Base-by-base conservation (phyloP, 805 yeast species). In the Maudiozyma turicensis region DNA sequence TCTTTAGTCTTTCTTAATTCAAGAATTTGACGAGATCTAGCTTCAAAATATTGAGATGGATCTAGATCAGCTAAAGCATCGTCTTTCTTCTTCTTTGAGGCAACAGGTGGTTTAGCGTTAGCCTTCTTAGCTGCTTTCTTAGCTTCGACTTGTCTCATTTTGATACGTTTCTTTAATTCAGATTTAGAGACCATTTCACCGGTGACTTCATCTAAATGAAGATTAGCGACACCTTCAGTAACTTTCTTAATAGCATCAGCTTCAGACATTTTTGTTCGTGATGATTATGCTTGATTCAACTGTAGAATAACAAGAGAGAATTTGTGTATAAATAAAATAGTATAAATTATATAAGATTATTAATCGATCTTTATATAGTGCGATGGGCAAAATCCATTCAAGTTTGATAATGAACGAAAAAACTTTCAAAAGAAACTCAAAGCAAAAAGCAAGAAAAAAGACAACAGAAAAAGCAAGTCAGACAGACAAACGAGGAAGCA, bases 151-250 rank as follows among this genome's bases (percentile, higher is more conserved):
- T 82, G 85, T 70, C 98, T 83, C 57, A 75, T 76, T 78, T 93
- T 93, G 72, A 86, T 88, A 74, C 99, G 85, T 77, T 86, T 88
- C 77, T 91, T 91, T 72, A 91, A 82, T 72, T 91, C 99, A 53
- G 93, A 77, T 75, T 91, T 91, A 64, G 98, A 93, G 44, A 91
- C 96, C 71, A 81, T 86, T 72, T 91, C 99, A 45, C 98, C 98
- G 54, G 98, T 93, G 60, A 73, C 95, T 51, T 89, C 96, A 68
- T 91, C 99, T 58, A 91, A 75, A 69, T 84, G 84, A 44, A 81
- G 69, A 66, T 86, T 85, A 65, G 84, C 84, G 51, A 85, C 81
- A 55, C 76, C 80, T 62, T 89, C 96, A 48, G 95, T 68, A 47
- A 75, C 84, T 63, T 78, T 72, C 48, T 79, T 76, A 50, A 80